Evolutionary conservation across 2,329 filamentous ascomycete species (phyloP), one percentile per base, ranked within the genome.

Genomic region (Metarhizium sp.): DNA sequence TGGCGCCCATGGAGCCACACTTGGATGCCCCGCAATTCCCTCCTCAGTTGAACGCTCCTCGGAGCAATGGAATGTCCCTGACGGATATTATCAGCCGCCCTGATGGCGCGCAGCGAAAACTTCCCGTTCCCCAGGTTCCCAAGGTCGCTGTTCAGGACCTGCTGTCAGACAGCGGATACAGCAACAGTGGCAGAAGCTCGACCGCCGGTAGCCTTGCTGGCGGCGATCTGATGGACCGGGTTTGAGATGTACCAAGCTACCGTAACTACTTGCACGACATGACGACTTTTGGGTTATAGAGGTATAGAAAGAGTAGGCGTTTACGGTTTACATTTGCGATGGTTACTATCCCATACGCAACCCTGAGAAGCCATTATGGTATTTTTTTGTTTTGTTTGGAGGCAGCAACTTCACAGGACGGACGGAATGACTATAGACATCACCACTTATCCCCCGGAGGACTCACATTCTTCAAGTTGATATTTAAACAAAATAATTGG

Each of bases 81-180:
- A 88, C 86, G 57, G 92, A 97, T 69, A 97, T 97, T 66, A 94
- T 97, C 75, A 90, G 87, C 66, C 86, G 87, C 62, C 82, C 90
- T 1, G 92, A 96, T 60, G 90, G 90, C 42, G 87, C 88, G 29
- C 89, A 94, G 73, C 79, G 92, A 63, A 97, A 97, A 72, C 78
- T 97, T 18, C 92, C 92, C 0, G 88, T 96, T 16, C 91, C 91
- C 6, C 89, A 92, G 72, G 82, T 92, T n/a, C 90, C 90, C 55
- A 94, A 94, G 70, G 87, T 95, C 47, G 88, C 88, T 2, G 86
- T 95, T 5, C 88, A 92, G 63, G 92, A 96, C 64, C 79, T 96
- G 55, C 75, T 95, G 57, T 86, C 86, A 59, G 78, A 83, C 1
- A 79, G 75, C 51, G 82, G 81, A 51, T 88, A 84, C 59, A 85